Evolutionary conservation across 2,329 filamentous ascomycete genomes (phyloP).

Genomic region (Mycosphaerella sp.): DNA sequence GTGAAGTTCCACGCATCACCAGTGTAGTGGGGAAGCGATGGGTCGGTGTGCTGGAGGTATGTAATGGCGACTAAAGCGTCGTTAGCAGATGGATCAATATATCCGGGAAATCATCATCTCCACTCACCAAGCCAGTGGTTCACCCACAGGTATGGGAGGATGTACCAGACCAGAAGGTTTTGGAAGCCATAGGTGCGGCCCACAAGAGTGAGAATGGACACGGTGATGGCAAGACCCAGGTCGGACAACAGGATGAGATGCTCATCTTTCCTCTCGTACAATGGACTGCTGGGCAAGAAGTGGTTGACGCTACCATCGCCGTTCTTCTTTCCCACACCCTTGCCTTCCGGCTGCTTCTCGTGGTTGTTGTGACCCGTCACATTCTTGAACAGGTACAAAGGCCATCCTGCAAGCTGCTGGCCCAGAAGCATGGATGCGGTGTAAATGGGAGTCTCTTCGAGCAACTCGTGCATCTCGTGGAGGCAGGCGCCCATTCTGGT

Average conservation of each 20-base stretch:
- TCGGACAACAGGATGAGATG: conserved; percentile 82
- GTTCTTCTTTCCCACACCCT: conserved; percentile 87
- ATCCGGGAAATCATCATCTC: not conserved
- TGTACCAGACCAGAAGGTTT: conserved; percentile 93
- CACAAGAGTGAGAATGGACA: conserved; percentile 58
- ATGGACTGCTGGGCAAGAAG: conserved; percentile 78
- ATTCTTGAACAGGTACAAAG: conserved; percentile 82
- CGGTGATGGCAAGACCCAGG: conserved; percentile 60
- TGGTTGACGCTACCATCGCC: conserved; percentile 86
- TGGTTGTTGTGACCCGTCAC: conserved; percentile 96
- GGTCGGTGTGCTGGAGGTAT: conserved; percentile 95
- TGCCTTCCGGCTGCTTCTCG: conserved; percentile 82
- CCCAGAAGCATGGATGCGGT: conserved; percentile 66
- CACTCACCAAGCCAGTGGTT: conserved; percentile 96
- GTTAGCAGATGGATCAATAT: conserved; percentile 2
- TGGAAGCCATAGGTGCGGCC: conserved; percentile 71
- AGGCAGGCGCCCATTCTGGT: conserved; percentile 63
- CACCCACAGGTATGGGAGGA: conserved; percentile 91
- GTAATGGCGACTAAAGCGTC: conserved; percentile 74
- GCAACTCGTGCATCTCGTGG: conserved; percentile 80
- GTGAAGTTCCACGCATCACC: conserved; percentile 84
- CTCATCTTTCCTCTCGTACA: conserved; percentile 88
- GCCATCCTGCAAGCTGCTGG: conserved; percentile 92
- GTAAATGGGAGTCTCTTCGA: conserved; percentile 87
- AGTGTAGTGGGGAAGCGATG: conserved; percentile 85